phyloP scores from a whole-genome alignment of 2,329 filamentous ascomycete species.

The Colletotrichum musicola region DNA sequence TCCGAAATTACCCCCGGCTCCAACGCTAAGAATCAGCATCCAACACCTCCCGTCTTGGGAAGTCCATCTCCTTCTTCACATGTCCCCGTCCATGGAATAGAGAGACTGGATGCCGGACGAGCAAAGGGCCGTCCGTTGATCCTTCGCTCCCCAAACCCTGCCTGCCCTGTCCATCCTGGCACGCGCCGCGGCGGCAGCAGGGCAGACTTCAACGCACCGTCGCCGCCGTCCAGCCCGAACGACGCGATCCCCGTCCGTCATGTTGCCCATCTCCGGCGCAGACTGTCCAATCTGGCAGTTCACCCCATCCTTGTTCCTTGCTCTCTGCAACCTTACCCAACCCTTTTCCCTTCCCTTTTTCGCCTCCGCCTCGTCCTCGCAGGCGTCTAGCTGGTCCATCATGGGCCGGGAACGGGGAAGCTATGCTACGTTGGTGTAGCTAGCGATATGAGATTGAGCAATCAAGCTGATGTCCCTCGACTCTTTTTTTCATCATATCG shows the following conservation, averaged over 20 bases:
- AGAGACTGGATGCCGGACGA: conserved; percentile 12
- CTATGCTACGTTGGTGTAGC: too few species aligned
- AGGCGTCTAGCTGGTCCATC: too few species aligned
- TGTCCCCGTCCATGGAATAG: background rate
- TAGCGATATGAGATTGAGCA: too few species aligned
- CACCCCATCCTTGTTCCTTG: conserved; percentile 16
- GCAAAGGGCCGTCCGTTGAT: background rate
- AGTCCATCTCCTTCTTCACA: conserved; percentile 31
- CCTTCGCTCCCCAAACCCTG: background rate
- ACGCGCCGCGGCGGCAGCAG: conserved; percentile 10
- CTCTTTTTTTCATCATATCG: conserved; percentile 28
- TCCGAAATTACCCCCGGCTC: conserved; percentile 16
- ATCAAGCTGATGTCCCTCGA: background rate
- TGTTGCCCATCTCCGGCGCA: conserved; percentile 12
- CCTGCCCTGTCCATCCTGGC: background rate
- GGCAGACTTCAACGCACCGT: background rate
- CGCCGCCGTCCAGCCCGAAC: conserved; percentile 1
- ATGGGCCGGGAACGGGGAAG: too few species aligned
- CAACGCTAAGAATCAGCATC: conserved; percentile 2
- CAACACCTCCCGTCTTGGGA: conserved; percentile 17
- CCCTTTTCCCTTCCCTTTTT: too few species aligned
- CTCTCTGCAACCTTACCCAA: background rate
- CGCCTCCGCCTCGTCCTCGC: too few species aligned
- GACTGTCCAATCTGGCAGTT: conserved; percentile 26
- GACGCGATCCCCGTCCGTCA: conserved; percentile 21